Percentiles rank a stretch among this genome's conserved stretches.
phyloP scores from a whole-genome alignment of 1,284 basidiomycete species.

The Puccinia triticina region DNA sequence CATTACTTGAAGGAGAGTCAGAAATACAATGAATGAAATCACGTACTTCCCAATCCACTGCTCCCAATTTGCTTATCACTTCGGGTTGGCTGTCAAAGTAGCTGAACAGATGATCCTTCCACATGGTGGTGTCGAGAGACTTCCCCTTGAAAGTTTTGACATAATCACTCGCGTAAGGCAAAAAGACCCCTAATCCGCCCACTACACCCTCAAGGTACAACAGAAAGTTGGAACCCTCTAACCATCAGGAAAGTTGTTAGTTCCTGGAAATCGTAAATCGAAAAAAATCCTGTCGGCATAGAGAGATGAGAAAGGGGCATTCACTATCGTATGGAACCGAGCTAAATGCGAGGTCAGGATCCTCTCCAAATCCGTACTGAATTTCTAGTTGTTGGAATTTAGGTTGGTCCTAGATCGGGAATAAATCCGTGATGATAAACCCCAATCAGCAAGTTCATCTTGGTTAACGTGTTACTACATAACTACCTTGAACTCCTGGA shows the following conservation, averaged over 20 bases:
- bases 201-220: slow-evolving; percentile 71
- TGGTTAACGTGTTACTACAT: neutral
- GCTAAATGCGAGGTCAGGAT: slow-evolving; percentile 62
- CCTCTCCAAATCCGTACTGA: slow-evolving; percentile 79
- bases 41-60: slow-evolving; percentile 75
- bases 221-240: slow-evolving; percentile 70
- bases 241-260: neutral
- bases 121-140: slow-evolving; percentile 83
- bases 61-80: slow-evolving; percentile 72
- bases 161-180: slow-evolving; percentile 58
- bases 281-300: slow-evolving; percentile 65
- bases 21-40: neutral
- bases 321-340: slow-evolving; percentile 52
- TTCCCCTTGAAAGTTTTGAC: slow-evolving; percentile 72
- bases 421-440: neutral
- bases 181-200: slow-evolving; percentile 75
- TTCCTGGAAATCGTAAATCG: slow-evolving; percentile 58
- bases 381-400: slow-evolving; percentile 85
- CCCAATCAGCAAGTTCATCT: neutral
- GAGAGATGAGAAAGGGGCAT: neutral
- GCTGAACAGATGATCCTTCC: slow-evolving; percentile 80
- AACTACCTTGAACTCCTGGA: slow-evolving; percentile 64
- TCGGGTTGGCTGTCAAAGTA: slow-evolving; percentile 71
- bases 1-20: neutral
- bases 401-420: slow-evolving; percentile 60